A percentile compares a stretch with the other conserved stretches of the same genome.
These are phyloP conservation scores for Micractinium conductrix DNA, from an alignment of 139 green algal species.

Conservation along the genomic window DNA sequence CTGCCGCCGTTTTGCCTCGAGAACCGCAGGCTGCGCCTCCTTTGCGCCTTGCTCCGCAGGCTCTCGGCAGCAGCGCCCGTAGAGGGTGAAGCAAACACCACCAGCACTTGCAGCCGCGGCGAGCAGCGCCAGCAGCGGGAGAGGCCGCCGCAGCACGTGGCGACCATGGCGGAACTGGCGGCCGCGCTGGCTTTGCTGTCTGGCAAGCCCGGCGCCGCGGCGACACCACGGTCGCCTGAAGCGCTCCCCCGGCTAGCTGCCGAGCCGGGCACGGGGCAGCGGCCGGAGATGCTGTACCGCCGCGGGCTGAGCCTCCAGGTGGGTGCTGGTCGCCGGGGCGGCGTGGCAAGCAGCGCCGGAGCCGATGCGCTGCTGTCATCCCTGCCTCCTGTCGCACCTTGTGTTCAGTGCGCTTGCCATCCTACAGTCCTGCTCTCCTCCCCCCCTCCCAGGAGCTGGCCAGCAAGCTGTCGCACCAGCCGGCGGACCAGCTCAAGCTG, in stretches of 20 bases:
- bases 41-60: no score
- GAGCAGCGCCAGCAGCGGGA: no score
- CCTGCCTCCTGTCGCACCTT: neutral
- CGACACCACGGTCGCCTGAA: no score
- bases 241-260: neutral
- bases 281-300: slow-evolving; percentile 73
- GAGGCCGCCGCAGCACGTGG: no score
- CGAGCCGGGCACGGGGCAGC: neutral
- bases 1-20: no score
- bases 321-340: neutral
- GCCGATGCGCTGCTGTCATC: no score
- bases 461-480: neutral
- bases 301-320: slow-evolving; percentile 66
- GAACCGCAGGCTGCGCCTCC: no score
- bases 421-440: neutral
- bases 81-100: no score
- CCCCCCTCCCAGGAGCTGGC: slow-evolving; percentile 63
- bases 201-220: neutral
- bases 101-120: no score
- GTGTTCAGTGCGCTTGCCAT: neutral
- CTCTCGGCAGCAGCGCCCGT: no score
- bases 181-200: slow-evolving; percentile 16
- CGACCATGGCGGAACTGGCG: slow-evolving; percentile 4
- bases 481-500: slow-evolving; percentile 43
- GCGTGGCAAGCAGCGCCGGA: no score